Percentiles rank a stretch among this genome's conserved stretches.
Conservation (phyloP, 1,284 basidiomycete species). For the Moniliella sp. region DNA sequence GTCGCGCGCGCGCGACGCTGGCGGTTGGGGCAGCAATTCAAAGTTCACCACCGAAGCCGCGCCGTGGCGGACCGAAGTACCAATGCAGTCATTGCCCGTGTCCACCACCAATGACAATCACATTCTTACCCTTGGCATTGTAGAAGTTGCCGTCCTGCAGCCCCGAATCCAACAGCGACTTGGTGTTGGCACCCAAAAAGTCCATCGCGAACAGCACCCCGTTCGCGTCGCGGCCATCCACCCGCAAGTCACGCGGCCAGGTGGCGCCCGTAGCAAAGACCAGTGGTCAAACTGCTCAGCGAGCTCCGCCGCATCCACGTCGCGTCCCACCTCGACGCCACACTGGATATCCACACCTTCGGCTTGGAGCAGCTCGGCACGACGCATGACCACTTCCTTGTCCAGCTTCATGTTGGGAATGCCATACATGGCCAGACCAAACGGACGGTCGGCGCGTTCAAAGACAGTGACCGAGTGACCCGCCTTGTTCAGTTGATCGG, state of each 20-base stretch:
- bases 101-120: constrained; percentile 32
- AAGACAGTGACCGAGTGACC: constrained; percentile 30
- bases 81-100: constrained; percentile 28
- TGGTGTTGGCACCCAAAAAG: constrained; percentile 23
- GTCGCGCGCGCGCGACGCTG: constrained; percentile 60
- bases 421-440: constrained; percentile 29
- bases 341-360: constrained; percentile 24
- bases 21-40: constrained; percentile 57
- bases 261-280: constrained; percentile 29
- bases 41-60: constrained; percentile 75
- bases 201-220: constrained; percentile 33
- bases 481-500: constrained; percentile 28
- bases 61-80: constrained; percentile 57
- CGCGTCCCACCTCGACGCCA: constrained; percentile 16
- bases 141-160: constrained; percentile 21
- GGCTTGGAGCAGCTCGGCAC: constrained; percentile 26
- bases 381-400: constrained; percentile 24
- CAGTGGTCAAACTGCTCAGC: constrained; percentile 22
- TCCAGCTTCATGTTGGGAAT: constrained; percentile 34
- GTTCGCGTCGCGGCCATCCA: constrained; percentile 26
- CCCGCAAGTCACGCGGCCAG: constrained; percentile 28
- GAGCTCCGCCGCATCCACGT: constrained; percentile 21
- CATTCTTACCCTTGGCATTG: constrained; percentile 25
- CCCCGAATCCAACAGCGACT: constrained; percentile 21
- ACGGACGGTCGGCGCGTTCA: constrained; percentile 26